Percentiles rank a stretch among this genome's conserved stretches.
phyloP scores from a whole-genome alignment of 2,329 filamentous ascomycete species.

The Xylariaceae sp. region DNA sequence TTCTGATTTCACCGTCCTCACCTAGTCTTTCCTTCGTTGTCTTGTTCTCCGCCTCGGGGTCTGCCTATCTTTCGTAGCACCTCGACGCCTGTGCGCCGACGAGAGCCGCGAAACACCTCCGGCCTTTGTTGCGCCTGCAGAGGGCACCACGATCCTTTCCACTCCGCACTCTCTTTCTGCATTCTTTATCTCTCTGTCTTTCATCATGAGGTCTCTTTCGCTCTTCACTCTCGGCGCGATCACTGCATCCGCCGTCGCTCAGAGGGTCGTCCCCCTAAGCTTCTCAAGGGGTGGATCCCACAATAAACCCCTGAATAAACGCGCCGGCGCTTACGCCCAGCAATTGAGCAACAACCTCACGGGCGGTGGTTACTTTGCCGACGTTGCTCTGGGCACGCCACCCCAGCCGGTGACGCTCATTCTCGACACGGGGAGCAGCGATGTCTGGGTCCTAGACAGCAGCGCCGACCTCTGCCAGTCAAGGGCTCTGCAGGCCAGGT shows the following conservation, averaged over 20 bases:
- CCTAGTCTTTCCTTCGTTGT: neutral
- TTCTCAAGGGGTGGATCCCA: slow-evolving; percentile 23
- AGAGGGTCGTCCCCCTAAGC: slow-evolving; percentile 28
- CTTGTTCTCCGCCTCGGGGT: neutral
- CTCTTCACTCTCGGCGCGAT: slow-evolving; percentile 18
- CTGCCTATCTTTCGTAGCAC: too few relatives aligned
- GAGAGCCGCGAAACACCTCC: neutral
- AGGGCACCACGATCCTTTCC: neutral
- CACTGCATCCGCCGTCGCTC: slow-evolving; percentile 17
- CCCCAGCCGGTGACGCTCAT: slow-evolving; percentile 51
- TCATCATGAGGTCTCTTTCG: slow-evolving; percentile 22
- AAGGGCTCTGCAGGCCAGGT: slow-evolving; percentile 32
- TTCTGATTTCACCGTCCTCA: neutral
- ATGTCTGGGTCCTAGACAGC: slow-evolving; percentile 52
- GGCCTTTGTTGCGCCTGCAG: neutral
- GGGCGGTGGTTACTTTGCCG: slow-evolving; percentile 53
- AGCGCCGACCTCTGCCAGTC: slow-evolving; percentile 40
- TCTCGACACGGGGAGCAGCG: slow-evolving; percentile 61
- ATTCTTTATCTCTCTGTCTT: neutral
- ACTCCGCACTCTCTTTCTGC: neutral
- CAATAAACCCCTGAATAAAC: slow-evolving; percentile 13
- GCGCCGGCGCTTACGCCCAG: slow-evolving; percentile 34
- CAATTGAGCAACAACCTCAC: slow-evolving; percentile 51
- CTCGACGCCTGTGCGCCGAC: too few relatives aligned
- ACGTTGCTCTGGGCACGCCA: slow-evolving; percentile 57